These are phyloP conservation scores for Scalesia atractyloides DNA, from an alignment of 129 eudicot genomes.

Conservation along the genomic window DNA sequence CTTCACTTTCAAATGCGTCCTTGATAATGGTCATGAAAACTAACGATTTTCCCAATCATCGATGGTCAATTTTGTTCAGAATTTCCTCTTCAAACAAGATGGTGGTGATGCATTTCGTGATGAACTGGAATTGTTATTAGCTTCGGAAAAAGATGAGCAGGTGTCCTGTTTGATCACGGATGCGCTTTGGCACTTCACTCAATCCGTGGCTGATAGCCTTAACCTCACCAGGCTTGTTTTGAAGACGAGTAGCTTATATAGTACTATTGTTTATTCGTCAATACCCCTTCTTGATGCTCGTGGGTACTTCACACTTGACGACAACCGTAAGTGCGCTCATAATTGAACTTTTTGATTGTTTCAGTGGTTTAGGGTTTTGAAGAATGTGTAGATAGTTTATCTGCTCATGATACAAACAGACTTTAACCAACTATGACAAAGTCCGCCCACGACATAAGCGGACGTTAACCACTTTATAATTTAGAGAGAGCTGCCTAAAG, in stretches of 20 bases:
- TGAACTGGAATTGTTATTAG: constrained; percentile 33
- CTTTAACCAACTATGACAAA: too few species aligned
- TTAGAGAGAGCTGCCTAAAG: too few species aligned
- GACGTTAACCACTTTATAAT: too few species aligned
- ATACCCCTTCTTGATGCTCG: constrained; percentile 25
- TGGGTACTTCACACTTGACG: constrained; percentile 18
- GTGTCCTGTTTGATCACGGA: constrained; percentile 58
- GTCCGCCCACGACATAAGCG: too few species aligned
- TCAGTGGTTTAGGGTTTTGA: neutral
- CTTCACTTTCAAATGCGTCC: constrained; percentile 36
- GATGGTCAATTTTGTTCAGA: constrained; percentile 7
- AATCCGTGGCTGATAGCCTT: constrained; percentile 17
- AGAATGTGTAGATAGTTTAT: too few species aligned
- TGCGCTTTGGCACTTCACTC: constrained; percentile 39
- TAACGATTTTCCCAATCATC: constrained; percentile 18
- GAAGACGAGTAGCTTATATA: constrained; percentile 19
- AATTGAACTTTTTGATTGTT: neutral
- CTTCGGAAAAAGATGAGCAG: constrained; percentile 12
- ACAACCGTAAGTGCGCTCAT: neutral
- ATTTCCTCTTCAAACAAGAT: constrained; percentile 29
- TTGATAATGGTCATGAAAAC: constrained; percentile 14
- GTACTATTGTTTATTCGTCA: constrained; percentile 26
- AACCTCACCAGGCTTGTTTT: constrained; percentile 16
- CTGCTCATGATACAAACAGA: too few species aligned
- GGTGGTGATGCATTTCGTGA: constrained; percentile 37